phyloP scores from a whole-genome alignment of 805 yeast genomes.

The Clavispora asparagi region DNA sequence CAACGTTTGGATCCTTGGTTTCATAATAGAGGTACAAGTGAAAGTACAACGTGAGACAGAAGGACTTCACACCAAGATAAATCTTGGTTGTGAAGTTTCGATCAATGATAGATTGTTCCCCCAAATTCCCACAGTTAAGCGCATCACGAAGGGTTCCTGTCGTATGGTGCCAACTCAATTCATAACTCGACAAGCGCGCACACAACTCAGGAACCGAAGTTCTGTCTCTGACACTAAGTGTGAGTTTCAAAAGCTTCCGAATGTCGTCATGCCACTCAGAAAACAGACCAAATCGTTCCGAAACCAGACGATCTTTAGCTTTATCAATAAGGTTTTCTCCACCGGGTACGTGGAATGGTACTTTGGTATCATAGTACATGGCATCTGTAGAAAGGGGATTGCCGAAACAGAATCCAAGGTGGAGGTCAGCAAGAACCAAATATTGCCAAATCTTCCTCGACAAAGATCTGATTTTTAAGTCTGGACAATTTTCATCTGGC shows the following conservation, averaged over 20 bases:
- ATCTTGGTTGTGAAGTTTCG: slow-evolving; percentile 14
- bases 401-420: slow-evolving; percentile 10
- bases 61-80: slow-evolving; percentile 11
- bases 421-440: slow-evolving; percentile 10
- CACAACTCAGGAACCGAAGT: slow-evolving; percentile 9
- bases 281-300: slow-evolving; percentile 8
- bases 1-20: slow-evolving; percentile 3
- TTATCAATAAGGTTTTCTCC: slow-evolving; percentile 12
- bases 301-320: slow-evolving; percentile 6
- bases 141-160: slow-evolving; percentile 9
- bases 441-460: slow-evolving; percentile 23
- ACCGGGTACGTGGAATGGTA: slow-evolving; percentile 11
- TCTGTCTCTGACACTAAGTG: slow-evolving; percentile 6
- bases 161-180: slow-evolving; percentile 8
- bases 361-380: slow-evolving; percentile 9
- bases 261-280: slow-evolving; percentile 1
- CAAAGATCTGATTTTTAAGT: slow-evolving; percentile 16
- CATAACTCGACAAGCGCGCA: slow-evolving; percentile 5
- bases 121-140: slow-evolving; percentile 1
- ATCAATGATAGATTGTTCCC: slow-evolving; percentile 2
- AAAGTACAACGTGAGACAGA: slow-evolving; percentile 14
- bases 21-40: slow-evolving; percentile 16
- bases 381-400: slow-evolving; percentile 8
- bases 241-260: slow-evolving; percentile 4
- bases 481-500: slow-evolving; percentile 35